These are phyloP conservation scores for Talaromyces sp. DNA, from an alignment of 2,329 filamentous ascomycete genomes.

Conservation along the genomic window DNA sequence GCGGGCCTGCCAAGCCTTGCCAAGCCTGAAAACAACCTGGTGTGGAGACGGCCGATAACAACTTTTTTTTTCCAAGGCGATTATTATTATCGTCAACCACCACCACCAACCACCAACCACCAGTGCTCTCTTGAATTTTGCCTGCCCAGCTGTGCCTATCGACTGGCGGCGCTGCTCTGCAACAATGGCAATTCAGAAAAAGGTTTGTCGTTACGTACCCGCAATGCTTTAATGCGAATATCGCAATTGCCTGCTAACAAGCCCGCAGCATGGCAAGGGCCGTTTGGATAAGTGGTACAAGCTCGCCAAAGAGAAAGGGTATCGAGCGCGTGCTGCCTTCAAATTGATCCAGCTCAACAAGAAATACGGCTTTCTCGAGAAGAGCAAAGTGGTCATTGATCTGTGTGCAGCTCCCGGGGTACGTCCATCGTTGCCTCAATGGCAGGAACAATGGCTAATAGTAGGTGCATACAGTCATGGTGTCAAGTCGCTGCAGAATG, in stretches of 20 bases:
- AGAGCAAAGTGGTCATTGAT: constrained; percentile 93
- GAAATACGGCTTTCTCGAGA: constrained; percentile 96
- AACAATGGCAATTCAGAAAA: constrained; percentile 93
- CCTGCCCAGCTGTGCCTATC: not conserved
- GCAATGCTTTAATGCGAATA: not conserved
- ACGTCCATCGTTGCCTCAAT: constrained; percentile 32
- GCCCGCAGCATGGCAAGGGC: constrained; percentile 75
- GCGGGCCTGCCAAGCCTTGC: constrained; percentile 3
- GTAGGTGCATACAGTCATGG: constrained; percentile 61
- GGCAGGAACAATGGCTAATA: not conserved
- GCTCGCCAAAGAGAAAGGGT: constrained; percentile 97
- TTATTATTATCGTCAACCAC: not conserved
- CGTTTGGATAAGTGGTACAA: constrained; percentile 99
- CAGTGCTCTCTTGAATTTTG: not conserved
- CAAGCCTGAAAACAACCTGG: not conserved
- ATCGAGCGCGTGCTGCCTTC: constrained; percentile 91
- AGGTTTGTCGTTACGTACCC: constrained; percentile 42
- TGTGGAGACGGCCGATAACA: constrained; percentile 8
- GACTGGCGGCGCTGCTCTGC: not conserved
- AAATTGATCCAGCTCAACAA: constrained; percentile 98
- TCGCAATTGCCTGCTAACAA: constrained; percentile 22
- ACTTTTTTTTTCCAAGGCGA: constrained; percentile 9
- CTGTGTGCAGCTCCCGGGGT: constrained; percentile 94
- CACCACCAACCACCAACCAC: not conserved
- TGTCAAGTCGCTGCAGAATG: constrained; percentile 93